Conservation (phyloP, 2,329 filamentous ascomycete species). For the Sporothrix curviconia region DNA sequence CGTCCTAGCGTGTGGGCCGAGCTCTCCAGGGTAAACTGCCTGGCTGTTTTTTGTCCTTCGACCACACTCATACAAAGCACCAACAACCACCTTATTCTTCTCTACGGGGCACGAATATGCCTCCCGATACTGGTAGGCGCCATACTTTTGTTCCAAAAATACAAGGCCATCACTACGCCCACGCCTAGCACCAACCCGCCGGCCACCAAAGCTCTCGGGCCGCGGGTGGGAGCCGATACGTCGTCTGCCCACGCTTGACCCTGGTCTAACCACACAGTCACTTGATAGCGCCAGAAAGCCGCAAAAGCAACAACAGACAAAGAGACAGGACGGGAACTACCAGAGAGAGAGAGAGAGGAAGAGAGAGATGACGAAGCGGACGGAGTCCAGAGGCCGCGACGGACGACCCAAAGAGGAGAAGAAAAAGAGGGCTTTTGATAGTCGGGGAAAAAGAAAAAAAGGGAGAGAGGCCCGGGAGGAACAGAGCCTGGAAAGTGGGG, state of each 20-base stretch:
- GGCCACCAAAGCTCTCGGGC: neutral
- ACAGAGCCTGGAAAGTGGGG: too few relatives aligned
- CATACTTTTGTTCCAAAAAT: too few relatives aligned
- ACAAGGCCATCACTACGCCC: neutral
- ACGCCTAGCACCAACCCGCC: neutral
- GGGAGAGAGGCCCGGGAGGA: too few relatives aligned
- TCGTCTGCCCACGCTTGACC: slow-evolving; percentile 6
- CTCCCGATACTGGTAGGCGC: neutral
- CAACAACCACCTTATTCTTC: neutral
- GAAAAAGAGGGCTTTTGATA: neutral
- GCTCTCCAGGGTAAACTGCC: slow-evolving; percentile 1
- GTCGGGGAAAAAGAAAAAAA: too few relatives aligned
- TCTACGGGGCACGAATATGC: neutral
- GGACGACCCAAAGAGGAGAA: neutral
- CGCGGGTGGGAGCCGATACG: slow-evolving; percentile 4
- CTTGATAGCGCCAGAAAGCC: neutral
- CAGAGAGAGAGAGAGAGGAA: neutral
- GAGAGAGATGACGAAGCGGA: neutral
- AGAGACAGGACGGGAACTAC: neutral
- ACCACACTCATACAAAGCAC: neutral
- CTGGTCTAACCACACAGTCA: slow-evolving; percentile 8
- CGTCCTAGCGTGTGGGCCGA: slow-evolving; percentile 9
- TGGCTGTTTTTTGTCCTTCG: slow-evolving; percentile 1
- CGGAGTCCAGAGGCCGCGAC: neutral
- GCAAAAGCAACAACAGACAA: neutral